phyloP scores from a whole-genome alignment of 108 stramenopile species.

The Stephanodiscus triporus region DNA sequence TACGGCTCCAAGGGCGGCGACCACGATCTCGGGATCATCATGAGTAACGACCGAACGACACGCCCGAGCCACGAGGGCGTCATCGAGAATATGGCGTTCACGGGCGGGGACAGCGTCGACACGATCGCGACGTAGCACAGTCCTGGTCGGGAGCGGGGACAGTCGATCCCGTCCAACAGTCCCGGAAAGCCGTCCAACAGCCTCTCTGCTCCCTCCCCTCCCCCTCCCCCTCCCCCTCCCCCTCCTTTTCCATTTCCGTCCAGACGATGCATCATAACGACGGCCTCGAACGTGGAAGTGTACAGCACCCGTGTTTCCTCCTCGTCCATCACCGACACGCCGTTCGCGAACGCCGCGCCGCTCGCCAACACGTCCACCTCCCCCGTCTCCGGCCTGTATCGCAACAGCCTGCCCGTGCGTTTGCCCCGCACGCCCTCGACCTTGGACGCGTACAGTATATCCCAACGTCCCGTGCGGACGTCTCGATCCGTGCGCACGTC shows the following conservation, averaged over 20 bases:
- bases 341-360: constrained; percentile 67
- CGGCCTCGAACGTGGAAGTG: constrained; percentile 38
- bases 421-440: constrained; percentile 56
- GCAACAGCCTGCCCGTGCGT: constrained; percentile 59
- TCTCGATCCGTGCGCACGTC: constrained; percentile 52
- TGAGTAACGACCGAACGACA: constrained; percentile 49
- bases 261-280: constrained; percentile 62
- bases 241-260: constrained; percentile 50
- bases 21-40: constrained; percentile 52
- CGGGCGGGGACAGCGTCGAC: constrained; percentile 9
- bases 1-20: constrained; percentile 39
- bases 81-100: constrained; percentile 35
- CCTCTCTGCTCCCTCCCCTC: constrained; percentile 43
- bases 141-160: constrained; percentile 33
- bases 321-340: constrained; percentile 58
- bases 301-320: constrained; percentile 59
- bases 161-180: constrained; percentile 65
- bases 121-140: constrained; percentile 55
- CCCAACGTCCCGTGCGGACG: constrained; percentile 41
- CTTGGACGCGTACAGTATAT: constrained; percentile 69
- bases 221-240: constrained; percentile 36
- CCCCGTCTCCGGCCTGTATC: constrained; percentile 68
- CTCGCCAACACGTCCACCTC: constrained; percentile 56
- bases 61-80: constrained; percentile 28
- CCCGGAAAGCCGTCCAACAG: constrained; percentile 54